These are phyloP conservation scores for Chiua virens DNA, from an alignment of 768 basidiomycete genomes.

Conservation along the genomic window DNA sequence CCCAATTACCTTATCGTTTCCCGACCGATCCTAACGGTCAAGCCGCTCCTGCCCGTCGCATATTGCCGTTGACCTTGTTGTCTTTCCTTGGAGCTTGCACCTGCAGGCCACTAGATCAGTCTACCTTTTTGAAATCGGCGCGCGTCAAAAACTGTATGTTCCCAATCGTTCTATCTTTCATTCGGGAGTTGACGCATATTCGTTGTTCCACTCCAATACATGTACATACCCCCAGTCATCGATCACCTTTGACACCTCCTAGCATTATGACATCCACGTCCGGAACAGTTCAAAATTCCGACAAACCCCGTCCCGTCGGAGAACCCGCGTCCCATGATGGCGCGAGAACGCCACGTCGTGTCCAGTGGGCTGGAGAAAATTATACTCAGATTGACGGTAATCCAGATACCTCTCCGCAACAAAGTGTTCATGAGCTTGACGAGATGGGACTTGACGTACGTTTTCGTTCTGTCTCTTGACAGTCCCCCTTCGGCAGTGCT, in stretches of 20 bases:
- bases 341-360: slow-evolving; percentile 48
- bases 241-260: slow-evolving; percentile 6
- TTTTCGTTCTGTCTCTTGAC: neutral
- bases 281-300: neutral
- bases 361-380: slow-evolving; percentile 49
- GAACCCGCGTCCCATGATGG: slow-evolving; percentile 26
- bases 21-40: too few relatives aligned
- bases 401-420: slow-evolving; percentile 5
- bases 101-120: too few relatives aligned
- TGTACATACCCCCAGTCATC: neutral
- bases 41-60: too few relatives aligned
- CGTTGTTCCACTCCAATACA: neutral
- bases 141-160: slow-evolving; percentile 6
- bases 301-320: slow-evolving; percentile 16
- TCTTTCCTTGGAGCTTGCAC: too few relatives aligned
- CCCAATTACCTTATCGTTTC: neutral
- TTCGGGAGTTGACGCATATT: too few relatives aligned
- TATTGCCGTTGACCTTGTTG: too few relatives aligned
- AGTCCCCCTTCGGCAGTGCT: neutral
- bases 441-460: slow-evolving; percentile 55
- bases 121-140: neutral
- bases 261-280: slow-evolving; percentile 21
- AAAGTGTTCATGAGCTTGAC: slow-evolving; percentile 46
- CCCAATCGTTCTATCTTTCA: neutral
- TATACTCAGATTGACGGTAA: slow-evolving; percentile 10